Evolutionary conservation across 192 early-diverging fungal genomes (phyloP), one percentile per base, ranked within the genome.

Genomic region (Coemansia sp.): DNA sequence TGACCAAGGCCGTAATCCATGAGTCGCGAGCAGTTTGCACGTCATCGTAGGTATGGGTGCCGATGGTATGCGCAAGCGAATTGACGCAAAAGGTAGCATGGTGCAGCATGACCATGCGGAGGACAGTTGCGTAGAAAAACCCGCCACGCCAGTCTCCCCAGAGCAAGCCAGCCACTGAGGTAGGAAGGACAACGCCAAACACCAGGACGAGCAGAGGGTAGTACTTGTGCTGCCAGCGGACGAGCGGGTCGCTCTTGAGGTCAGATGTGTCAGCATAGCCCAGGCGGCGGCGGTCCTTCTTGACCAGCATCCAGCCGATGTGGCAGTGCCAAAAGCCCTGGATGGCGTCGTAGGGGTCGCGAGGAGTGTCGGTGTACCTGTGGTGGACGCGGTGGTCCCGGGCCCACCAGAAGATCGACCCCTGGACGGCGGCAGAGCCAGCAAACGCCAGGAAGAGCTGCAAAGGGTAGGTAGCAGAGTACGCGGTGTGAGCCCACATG

Each of bases 51-150:
- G 89, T 85, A 34, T 72, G 77, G 17, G 89, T 88, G 37, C 93
- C 93, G 14, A 93, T 74, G 38, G 76, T 92, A 74, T 94, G 93
- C 5, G 93, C 93, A 32, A 94, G 79, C 25, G 89, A 90, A 84
- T 94, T 94, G 50, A 94, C 88, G 64, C 92, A 94, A 84, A 94
- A 94, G 25, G 93, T 95, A 45, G 92, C 90, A 67, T 95, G 93
- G 77, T 95, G 93, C 38, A 95, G 85, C 61, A 90, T 81, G 17
- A 91, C 90, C 57, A 93, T 87, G 70, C 92, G 90, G 29, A 86
- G 66, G 17, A 93, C 77, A 29, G 85, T 88, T 15, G 92, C 92
- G 67, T 80, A 94, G 79, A 91, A 92, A 73, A 87, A 94, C 7
- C 91, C 94, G 68, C 92, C 93, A 63, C 86, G 84, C 84, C 87